Evolutionary conservation across 2,329 filamentous ascomycete genomes (phyloP).

Genomic region (Shiraia bambusicola): DNA sequence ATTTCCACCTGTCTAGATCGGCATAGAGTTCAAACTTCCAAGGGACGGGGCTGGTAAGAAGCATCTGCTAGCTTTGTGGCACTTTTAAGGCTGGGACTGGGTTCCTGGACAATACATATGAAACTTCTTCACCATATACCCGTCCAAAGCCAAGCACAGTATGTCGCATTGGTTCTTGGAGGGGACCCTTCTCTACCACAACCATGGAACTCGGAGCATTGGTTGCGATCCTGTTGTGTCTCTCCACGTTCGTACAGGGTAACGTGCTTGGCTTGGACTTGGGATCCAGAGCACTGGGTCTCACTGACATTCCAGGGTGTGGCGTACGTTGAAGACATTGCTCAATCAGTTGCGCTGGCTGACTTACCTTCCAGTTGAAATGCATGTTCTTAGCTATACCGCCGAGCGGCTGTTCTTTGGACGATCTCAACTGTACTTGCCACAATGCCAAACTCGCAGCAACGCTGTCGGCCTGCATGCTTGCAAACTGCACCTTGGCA

Average conservation of each 20-base stretch:
- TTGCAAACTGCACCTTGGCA: slow-evolving; percentile 31
- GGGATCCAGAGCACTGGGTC: slow-evolving; percentile 6
- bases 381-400: slow-evolving; percentile 16
- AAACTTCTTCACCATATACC: too few relatives aligned
- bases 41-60: too few relatives aligned
- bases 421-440: slow-evolving; percentile 22
- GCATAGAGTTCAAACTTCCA: too few relatives aligned
- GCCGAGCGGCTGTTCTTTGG: slow-evolving; percentile 13
- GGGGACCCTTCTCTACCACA: neutral
- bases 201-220: slow-evolving; percentile 8
- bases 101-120: too few relatives aligned
- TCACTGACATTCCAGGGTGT: slow-evolving; percentile 15
- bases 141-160: too few relatives aligned
- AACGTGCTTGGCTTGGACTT: neutral
- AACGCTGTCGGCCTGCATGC: slow-evolving; percentile 21
- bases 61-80: too few relatives aligned
- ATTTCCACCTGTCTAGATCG: too few relatives aligned
- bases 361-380: slow-evolving; percentile 5
- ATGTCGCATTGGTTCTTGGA: too few relatives aligned
- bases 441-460: slow-evolving; percentile 9
- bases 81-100: too few relatives aligned
- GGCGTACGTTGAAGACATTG: slow-evolving; percentile 7
- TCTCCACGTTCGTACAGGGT: slow-evolving; percentile 2
- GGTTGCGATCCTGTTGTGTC: slow-evolving; percentile 5
- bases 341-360: neutral